Evolutionary conservation across 106 monocot genomes (phyloP).

Genomic region (Cymbidium sinense): DNA sequence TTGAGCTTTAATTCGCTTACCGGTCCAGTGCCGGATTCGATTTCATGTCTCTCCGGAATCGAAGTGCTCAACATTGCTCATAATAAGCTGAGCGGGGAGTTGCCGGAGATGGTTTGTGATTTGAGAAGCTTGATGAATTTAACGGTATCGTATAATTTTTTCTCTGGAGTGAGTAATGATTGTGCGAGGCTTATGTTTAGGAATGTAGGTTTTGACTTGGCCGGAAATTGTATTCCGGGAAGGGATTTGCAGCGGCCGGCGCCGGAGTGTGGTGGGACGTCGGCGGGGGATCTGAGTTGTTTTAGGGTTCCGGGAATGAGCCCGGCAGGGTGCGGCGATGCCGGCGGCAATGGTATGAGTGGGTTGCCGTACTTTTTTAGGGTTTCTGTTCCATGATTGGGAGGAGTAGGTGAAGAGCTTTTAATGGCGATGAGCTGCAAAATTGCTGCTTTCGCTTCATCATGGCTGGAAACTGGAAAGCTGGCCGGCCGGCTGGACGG

Average conservation of each 20-base stretch:
- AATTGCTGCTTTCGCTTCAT: background rate
- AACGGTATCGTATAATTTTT: slow-evolving; percentile 59
- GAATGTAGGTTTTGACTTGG: slow-evolving; percentile 60
- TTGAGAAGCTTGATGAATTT: slow-evolving; percentile 58
- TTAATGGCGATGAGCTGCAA: background rate
- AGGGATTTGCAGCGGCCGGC: slow-evolving; percentile 62
- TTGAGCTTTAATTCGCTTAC: slow-evolving; percentile 75
- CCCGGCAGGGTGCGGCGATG: slow-evolving; percentile 15
- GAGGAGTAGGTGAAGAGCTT: background rate
- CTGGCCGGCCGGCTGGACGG: background rate
- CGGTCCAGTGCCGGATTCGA: slow-evolving; percentile 50
- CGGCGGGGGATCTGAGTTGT: slow-evolving; percentile 38
- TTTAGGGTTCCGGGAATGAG: slow-evolving; percentile 20
- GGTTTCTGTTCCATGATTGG: background rate
- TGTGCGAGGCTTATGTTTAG: slow-evolving; percentile 39
- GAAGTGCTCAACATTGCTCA: slow-evolving; percentile 81
- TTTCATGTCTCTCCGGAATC: slow-evolving; percentile 63
- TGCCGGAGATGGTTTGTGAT: slow-evolving; percentile 66
- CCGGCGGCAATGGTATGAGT: slow-evolving; percentile 5
- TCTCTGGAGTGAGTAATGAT: slow-evolving; percentile 56
- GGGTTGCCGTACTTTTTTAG: background rate
- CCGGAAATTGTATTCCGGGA: slow-evolving; percentile 78
- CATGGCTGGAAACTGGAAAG: background rate
- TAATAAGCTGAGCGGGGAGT: slow-evolving; percentile 61
- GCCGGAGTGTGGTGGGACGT: slow-evolving; percentile 47